Evolutionary conservation across 2,329 filamentous ascomycete genomes (phyloP), one percentile per base, ranked within the genome.

Genomic region (Claviceps sp.): DNA sequence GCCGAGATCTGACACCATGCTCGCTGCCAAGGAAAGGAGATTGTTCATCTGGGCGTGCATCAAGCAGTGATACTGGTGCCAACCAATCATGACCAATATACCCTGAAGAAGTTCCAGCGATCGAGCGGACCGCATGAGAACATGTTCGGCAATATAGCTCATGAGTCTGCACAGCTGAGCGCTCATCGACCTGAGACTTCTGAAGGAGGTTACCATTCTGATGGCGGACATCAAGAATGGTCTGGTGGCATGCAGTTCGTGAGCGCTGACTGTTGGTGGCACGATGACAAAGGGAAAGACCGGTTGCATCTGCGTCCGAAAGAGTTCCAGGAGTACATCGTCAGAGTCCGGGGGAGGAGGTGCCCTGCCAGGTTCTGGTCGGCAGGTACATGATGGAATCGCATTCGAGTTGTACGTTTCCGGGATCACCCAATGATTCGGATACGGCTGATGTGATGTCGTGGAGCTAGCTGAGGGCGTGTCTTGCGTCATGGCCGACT

Each of bases 51-150:
- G 77, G 0, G 70, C 67, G 49, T 78, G 75, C 60, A 73, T 67
- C 54, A 76, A 68, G 56, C 75, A 78, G 57, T 78, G 75, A 49
- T 78, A 73, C 46, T 78, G 75, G 51, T 77, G 76, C 67, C 70
- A 78, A 0, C 70, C 70, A 2, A 75, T 55, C 26, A 77, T 68
- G 0, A 77, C 67, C 2, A 78, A 59, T 3, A 78, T 68, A 0
- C 73, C 71, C 51, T 73, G 66, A 0, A 78, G 60, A 2, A 78
- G 58, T 52, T 78, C 76, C 11, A 78, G 55, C 0, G 75, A 77
- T 16, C 73, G 63, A 50, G 75, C 72, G 0, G 71, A 74, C 1
- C 72, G 66, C 44, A 77, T 66, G 13, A 78, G 61, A 66, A 77
- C 69, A 52, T 71, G 65, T 34, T 78, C 73, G 2, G 71, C 66